phyloP scores from a whole-genome alignment of 352 stramenopile species.

The Globisporangium paddicum region DNA sequence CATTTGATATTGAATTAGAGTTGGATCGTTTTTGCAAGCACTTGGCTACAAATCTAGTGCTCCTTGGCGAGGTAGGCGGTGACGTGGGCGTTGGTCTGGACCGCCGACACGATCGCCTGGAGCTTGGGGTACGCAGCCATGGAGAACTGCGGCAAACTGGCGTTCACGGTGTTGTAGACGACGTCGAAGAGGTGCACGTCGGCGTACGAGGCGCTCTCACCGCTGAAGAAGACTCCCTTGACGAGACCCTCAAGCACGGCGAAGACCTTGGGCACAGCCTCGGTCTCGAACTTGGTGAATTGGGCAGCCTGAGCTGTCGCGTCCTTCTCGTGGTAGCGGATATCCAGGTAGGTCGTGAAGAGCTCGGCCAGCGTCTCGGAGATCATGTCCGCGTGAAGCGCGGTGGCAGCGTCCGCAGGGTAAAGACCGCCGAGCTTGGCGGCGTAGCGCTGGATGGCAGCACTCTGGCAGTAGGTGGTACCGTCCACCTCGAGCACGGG shows the following conservation, averaged over 20 bases:
- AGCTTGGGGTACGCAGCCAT: conserved; percentile 41
- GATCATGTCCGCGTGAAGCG: conserved; percentile 24
- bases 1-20: too few relatives aligned
- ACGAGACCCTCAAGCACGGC: conserved; percentile 35
- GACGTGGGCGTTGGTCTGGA: conserved; percentile 35
- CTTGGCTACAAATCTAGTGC: too few relatives aligned
- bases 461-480: conserved; percentile 29
- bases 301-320: conserved; percentile 14
- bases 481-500: conserved; percentile 34
- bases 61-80: conserved; percentile 31
- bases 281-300: conserved; percentile 1
- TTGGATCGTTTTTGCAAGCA: too few relatives aligned
- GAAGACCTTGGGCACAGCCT: conserved; percentile 16
- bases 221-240: conserved; percentile 45
- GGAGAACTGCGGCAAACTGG: conserved; percentile 24
- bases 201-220: conserved; percentile 30
- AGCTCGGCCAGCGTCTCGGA: conserved; percentile 15
- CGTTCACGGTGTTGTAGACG: conserved; percentile 32
- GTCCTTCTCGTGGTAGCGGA: conserved; percentile 29
- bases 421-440: too few relatives aligned
- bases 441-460: conserved; percentile 41
- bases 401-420: conserved; percentile 20
- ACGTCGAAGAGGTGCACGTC: conserved; percentile 49
- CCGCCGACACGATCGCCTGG: conserved; percentile 24
- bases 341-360: conserved; percentile 9